A percentile compares a stretch with the other conserved stretches of the same genome.
Evolutionary conservation across 129 eudicot genomes (phyloP).

Genomic region (Artemisia tridentata): DNA sequence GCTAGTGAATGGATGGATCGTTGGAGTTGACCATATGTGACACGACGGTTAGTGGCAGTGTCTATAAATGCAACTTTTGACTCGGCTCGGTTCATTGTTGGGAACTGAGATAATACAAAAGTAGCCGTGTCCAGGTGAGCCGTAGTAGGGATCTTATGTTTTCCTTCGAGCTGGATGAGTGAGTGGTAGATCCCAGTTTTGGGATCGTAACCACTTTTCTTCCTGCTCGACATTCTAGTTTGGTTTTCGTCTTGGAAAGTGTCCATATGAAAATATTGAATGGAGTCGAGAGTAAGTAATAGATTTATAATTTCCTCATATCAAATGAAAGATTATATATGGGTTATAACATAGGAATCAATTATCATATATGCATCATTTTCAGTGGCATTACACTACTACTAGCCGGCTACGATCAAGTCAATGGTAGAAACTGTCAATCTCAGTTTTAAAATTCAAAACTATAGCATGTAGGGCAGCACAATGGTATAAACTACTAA

Average conservation of each 20-base stretch:
- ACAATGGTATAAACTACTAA: no score
- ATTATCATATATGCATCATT: conserved; percentile 6
- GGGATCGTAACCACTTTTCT: conserved; percentile 44
- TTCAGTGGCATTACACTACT: conserved; percentile 17
- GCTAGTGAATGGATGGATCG: conserved; percentile 53
- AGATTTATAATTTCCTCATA: not conserved
- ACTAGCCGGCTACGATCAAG: conserved; percentile 16
- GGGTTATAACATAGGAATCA: not conserved
- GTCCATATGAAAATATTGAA: conserved; percentile 13
- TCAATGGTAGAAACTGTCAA: conserved; percentile 9
- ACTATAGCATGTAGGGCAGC: no score
- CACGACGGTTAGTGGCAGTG: conserved; percentile 36
- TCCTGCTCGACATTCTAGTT: conserved; percentile 8
- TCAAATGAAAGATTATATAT: conserved; percentile 8
- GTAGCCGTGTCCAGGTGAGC: conserved; percentile 53
- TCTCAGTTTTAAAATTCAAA: not conserved
- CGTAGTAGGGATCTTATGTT: conserved; percentile 51
- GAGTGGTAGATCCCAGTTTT: conserved; percentile 63
- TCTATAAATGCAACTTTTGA: conserved; percentile 60
- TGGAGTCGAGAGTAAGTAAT: not conserved
- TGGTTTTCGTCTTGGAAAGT: conserved; percentile 30
- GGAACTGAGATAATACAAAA: conserved; percentile 60
- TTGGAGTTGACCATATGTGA: conserved; percentile 62
- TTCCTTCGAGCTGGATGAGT: conserved; percentile 39
- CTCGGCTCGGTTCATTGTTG: conserved; percentile 40